These are phyloP conservation scores for Diaporthe sp. DNA, from an alignment of 2,329 filamentous ascomycete genomes.

Conservation along the genomic window DNA sequence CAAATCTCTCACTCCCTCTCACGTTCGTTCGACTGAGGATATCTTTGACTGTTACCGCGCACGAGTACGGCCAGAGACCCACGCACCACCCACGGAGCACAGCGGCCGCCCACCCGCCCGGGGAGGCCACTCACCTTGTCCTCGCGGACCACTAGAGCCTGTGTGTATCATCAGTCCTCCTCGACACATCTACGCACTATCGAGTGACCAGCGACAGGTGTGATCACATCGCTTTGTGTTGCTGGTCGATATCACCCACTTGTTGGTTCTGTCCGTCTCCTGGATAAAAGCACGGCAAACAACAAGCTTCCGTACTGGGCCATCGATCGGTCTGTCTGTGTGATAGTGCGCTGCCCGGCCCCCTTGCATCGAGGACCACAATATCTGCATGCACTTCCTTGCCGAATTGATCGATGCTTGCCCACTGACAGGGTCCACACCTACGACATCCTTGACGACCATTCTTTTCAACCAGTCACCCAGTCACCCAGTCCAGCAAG, in stretches of 20 bases:
- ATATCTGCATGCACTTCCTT: constrained; percentile 32
- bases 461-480: background rate
- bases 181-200: background rate
- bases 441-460: constrained; percentile 12
- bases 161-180: background rate
- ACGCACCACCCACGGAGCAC: background rate
- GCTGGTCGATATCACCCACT: background rate
- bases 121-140: background rate
- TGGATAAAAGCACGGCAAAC: constrained; percentile 2
- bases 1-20: background rate
- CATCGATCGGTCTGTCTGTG: constrained; percentile 20
- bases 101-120: constrained; percentile 14
- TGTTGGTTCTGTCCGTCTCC: constrained; percentile 21
- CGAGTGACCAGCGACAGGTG: background rate
- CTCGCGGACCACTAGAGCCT: background rate
- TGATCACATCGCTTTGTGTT: constrained; percentile 1
- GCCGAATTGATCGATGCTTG: constrained; percentile 29
- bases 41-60: background rate
- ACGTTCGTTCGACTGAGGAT: background rate
- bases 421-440: constrained; percentile 27
- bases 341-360: constrained; percentile 31
- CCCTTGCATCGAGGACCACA: constrained; percentile 27
- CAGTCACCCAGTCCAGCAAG: background rate
- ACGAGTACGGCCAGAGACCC: background rate
- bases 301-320: constrained; percentile 25